Conservation (phyloP, 257 asterid genomes). For the Solanum rostratum region DNA sequence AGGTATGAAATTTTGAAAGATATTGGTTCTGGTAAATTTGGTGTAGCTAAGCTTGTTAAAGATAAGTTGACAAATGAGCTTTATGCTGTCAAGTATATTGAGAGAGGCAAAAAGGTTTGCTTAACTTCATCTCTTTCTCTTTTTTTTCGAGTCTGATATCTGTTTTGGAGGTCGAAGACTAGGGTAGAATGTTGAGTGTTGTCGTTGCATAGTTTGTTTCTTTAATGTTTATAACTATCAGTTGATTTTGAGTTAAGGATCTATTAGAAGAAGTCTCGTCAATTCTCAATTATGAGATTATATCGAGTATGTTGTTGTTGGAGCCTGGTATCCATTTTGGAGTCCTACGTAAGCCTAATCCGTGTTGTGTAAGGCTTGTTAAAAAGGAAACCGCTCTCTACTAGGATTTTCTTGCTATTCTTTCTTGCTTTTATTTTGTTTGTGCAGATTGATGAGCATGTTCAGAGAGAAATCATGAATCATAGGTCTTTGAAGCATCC, state of each 20-base stretch:
- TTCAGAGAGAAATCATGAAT: conserved; percentile 74
- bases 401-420: not conserved
- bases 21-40: conserved; percentile 86
- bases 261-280: not conserved
- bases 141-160: too few relatives aligned
- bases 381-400: not conserved
- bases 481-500: conserved; percentile 68
- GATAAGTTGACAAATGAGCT: conserved; percentile 53
- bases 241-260: not conserved
- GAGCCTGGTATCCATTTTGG: not conserved
- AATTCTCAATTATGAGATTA: not conserved
- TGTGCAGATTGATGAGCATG: conserved; percentile 68
- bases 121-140: not conserved
- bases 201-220: not conserved
- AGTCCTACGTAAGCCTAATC: not conserved
- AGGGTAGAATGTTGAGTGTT: not conserved
- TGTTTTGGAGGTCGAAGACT: not conserved
- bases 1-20: conserved; percentile 68
- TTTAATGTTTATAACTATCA: not conserved
- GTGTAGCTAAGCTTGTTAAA: conserved; percentile 77
- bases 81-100: conserved; percentile 78
- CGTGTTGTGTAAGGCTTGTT: not conserved
- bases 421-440: not conserved
- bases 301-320: not conserved
- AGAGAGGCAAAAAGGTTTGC: conserved; percentile 67